Conservation (phyloP, 2,329 filamentous ascomycete genomes). For the Fusarium tupiense region DNA sequence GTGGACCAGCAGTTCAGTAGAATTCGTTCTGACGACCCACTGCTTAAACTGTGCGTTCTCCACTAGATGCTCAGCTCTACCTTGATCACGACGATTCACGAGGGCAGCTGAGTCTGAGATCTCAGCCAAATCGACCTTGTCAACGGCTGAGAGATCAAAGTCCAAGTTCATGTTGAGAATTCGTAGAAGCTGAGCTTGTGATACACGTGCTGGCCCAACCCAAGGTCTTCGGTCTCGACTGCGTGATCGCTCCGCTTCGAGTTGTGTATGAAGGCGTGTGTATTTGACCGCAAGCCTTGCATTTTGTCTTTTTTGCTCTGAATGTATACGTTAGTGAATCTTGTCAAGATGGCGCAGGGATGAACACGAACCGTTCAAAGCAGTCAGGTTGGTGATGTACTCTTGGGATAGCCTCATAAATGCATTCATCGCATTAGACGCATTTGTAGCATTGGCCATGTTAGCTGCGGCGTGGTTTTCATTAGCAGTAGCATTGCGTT, state of each 20-base stretch:
- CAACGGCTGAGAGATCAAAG: neutral
- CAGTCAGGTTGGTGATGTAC: neutral
- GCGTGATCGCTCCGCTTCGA: neutral
- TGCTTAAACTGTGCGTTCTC: neutral
- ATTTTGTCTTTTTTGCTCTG: neutral
- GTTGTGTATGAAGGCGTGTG: accelerated
- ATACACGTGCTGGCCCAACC: neutral
- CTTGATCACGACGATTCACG: neutral
- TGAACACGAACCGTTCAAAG: neutral
- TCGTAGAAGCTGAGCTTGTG: neutral
- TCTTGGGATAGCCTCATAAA: neutral
- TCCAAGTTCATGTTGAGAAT: neutral
- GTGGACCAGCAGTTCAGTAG: neutral
- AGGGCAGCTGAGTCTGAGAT: neutral
- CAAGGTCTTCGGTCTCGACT: neutral
- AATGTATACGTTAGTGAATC: accelerated
- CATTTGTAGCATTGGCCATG: neutral
- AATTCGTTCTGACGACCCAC: neutral
- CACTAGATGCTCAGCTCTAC: neutral
- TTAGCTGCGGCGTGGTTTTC: neutral
- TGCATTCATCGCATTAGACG: neutral
- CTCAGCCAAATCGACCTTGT: neutral
- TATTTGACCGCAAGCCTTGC: neutral
- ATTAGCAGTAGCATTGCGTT: neutral
- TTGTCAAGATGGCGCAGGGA: accelerated